Evolutionary conservation across 768 basidiomycete species (phyloP).

Genomic region (Russula emetica): DNA sequence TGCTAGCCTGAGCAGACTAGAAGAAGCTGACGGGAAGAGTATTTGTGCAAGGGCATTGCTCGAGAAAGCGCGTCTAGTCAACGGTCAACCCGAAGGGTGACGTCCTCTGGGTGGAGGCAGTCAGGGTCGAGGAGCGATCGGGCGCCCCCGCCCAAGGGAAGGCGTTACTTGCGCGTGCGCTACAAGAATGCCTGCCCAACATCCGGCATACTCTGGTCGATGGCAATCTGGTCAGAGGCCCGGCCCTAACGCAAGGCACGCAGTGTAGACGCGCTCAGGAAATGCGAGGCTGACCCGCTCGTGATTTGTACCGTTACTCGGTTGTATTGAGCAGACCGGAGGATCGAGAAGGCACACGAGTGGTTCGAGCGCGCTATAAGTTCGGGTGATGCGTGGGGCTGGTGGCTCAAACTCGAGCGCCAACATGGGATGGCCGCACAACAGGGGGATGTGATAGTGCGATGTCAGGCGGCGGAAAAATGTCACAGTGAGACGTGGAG

Average conservation of each 20-base stretch:
- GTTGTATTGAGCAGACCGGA: conserved; percentile 95
- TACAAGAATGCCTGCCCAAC: conserved; percentile 87
- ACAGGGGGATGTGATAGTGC: conserved; percentile 64
- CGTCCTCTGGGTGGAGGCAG: conserved; percentile 83
- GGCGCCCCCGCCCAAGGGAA: conserved; percentile 79
- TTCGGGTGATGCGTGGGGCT: conserved; percentile 88
- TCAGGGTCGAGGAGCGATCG: conserved; percentile 87
- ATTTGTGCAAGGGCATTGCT: conserved; percentile 89
- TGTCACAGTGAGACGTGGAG: conserved; percentile 85
- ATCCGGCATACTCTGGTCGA: conserved; percentile 86
- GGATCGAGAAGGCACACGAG: conserved; percentile 89
- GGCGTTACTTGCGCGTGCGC: conserved; percentile 69
- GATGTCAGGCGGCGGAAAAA: conserved; percentile 75
- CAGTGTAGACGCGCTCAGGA: conserved; percentile 90
- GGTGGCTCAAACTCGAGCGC: conserved; percentile 96
- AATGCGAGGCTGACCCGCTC: conserved; percentile 78
- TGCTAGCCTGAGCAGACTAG: conserved; percentile 77
- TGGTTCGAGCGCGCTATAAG: conserved; percentile 87
- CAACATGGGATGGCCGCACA: conserved; percentile 81
- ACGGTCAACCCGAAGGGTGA: conserved; percentile 85
- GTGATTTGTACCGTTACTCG: conserved; percentile 89
- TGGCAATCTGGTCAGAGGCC: conserved; percentile 89
- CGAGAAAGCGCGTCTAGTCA: conserved; percentile 83
- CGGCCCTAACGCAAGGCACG: conserved; percentile 84
- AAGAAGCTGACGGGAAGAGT: conserved; percentile 76